Conservation (phyloP, 139 green algal genomes). For the Nannochloris sp. region DNA sequence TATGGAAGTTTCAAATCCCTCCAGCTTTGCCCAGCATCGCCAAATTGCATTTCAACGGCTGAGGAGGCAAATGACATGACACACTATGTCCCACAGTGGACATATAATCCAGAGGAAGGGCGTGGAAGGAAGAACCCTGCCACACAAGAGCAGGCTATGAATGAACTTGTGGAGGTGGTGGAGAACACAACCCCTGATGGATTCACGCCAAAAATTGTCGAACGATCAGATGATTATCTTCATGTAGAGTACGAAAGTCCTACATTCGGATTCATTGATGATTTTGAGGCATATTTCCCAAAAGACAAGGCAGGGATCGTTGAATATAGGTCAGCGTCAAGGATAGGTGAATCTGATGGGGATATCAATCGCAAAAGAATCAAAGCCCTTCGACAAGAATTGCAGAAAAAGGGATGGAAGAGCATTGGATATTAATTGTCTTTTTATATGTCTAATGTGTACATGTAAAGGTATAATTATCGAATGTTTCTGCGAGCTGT, state of each 20-base stretch:
- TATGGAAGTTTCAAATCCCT: conserved; percentile 66
- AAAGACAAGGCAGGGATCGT: conserved; percentile 30
- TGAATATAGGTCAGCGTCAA: conserved; percentile 56
- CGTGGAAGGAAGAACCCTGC: conserved; percentile 55
- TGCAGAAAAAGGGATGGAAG: conserved; percentile 80
- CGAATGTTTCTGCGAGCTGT: conserved; percentile 21
- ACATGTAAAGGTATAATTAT: not conserved
- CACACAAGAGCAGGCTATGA: conserved; percentile 74
- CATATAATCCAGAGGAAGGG: conserved; percentile 77
- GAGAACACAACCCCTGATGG: conserved; percentile 56
- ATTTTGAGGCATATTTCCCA: conserved; percentile 80
- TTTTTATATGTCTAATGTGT: not conserved
- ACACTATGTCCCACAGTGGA: conserved; percentile 79
- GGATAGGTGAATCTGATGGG: conserved; percentile 74
- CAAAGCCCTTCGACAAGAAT: conserved; percentile 61
- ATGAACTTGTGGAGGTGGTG: conserved; percentile 27
- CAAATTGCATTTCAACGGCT: conserved; percentile 87
- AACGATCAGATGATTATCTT: conserved; percentile 79
- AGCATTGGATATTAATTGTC: conserved; percentile 50
- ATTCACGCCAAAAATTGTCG: conserved; percentile 77
- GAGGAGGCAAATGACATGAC: conserved; percentile 74
- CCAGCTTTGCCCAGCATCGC: conserved; percentile 68
- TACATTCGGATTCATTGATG: conserved; percentile 88
- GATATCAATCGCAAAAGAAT: conserved; percentile 95
- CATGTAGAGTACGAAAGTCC: conserved; percentile 84